Base-by-base conservation (phyloP, 2,329 filamentous ascomycete genomes). In the Meredithiella fracta region DNA sequence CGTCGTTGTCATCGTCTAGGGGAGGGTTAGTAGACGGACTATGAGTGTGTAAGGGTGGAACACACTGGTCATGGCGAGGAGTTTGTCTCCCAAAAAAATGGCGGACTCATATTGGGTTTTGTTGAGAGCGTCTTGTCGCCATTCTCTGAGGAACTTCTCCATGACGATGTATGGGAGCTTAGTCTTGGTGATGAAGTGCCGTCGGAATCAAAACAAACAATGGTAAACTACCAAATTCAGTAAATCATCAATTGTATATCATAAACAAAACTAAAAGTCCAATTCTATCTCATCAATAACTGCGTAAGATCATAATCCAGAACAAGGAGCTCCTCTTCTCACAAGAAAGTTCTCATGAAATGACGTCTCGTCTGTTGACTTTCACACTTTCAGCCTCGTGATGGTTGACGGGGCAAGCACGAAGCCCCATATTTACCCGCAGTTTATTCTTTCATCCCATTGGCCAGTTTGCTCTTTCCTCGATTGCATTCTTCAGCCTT, bases 31-130 rank as follows among this genome's bases (percentile, higher is more conserved):
- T 14, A 49, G 17, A 20, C 14, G n/a, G n/a, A 20, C n/a, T 47
- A 23, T 31, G 29, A 37, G 29, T 49, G 53, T 47, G n/a, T 34
- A 25, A 14, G 34, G 14, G 31, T 11, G 11, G 31, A 11, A 40
- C 80, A 62, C 70, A 96, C 91, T 87, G 38, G 91, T 97, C 65
- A 98, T 74, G 58, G 92, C 92, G 58, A 97, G 77, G 63, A 98
- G 76, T 73, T 98, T 98, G 76, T 98, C 92, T 61, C 89, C 92
- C 61, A 97, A 88, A 67, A 94, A 97, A 63, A 97, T 91, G 65
- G 92, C 92, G 34, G 91, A 87, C 62, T 97, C 91, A 68, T 96
- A 90, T 67, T 98, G 92, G 61, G 92, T 88, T 69, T 94, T 92
- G 71, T 94, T 91, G 65, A 95, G 75, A 66, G 91, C 90, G 73